Conservation (phyloP, 305 asterid species). For the Solanum hybrid region DNA sequence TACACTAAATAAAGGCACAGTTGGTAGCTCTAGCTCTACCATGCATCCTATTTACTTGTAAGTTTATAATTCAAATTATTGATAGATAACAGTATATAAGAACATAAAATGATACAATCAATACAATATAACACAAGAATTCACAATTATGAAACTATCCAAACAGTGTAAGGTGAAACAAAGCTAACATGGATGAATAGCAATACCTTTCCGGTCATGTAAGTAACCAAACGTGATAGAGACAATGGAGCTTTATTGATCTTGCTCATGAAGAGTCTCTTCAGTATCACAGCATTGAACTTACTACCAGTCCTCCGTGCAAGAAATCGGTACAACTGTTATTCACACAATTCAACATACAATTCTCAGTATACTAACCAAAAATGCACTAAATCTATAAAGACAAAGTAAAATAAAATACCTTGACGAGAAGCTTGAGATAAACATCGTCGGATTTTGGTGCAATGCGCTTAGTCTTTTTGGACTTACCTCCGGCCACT, state of each 20-base stretch:
- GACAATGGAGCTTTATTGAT: constrained; percentile 79
- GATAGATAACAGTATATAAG: not conserved
- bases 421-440: constrained; percentile 41
- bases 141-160: not conserved
- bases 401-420: not conserved
- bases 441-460: constrained; percentile 36
- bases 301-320: constrained; percentile 85
- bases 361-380: not conserved
- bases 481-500: constrained; percentile 39
- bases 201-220: constrained; percentile 61
- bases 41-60: not conserved
- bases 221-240: constrained; percentile 60
- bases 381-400: not conserved
- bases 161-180: not conserved
- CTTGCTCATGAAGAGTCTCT: constrained; percentile 86
- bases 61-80: not conserved
- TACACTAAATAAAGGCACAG: not conserved
- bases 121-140: not conserved
- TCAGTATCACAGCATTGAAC: constrained; percentile 73
- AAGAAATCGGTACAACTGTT: constrained; percentile 69
- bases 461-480: constrained; percentile 37
- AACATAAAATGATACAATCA: not conserved
- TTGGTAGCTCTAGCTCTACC: not conserved
- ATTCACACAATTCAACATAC: not conserved
- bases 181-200: not conserved